These are phyloP conservation scores for Celoporthe dispersa DNA, from an alignment of 2,329 filamentous ascomycete genomes.

Conservation along the genomic window DNA sequence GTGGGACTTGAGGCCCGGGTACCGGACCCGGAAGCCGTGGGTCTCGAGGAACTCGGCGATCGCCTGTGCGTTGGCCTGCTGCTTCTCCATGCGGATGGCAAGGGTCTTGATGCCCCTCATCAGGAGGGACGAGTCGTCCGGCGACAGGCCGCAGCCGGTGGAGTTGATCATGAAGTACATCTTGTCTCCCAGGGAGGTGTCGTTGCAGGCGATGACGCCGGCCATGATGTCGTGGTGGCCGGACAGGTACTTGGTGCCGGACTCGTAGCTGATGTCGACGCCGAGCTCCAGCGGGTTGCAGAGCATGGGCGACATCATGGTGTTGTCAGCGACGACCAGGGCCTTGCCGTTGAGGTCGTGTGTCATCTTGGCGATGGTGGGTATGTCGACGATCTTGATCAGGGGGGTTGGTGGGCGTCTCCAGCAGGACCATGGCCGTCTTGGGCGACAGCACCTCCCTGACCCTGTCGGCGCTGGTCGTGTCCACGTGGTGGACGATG, in stretches of 20 bases:
- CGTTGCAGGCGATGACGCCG: slow-evolving; percentile 91
- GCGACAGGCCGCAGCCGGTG: slow-evolving; percentile 89
- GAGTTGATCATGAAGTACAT: slow-evolving; percentile 98
- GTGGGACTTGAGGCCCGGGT: slow-evolving; percentile 91
- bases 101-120: slow-evolving; percentile 96
- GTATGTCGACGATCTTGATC: slow-evolving; percentile 96
- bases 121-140: slow-evolving; percentile 94
- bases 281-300: slow-evolving; percentile 93
- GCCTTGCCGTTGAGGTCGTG: slow-evolving; percentile 80
- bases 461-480: slow-evolving; percentile 77
- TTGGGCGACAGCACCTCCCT: slow-evolving; percentile 71
- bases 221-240: slow-evolving; percentile 99
- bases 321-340: slow-evolving; percentile 94
- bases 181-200: slow-evolving; percentile 78
- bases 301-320: slow-evolving; percentile 96
- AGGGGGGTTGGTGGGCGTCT: slow-evolving; percentile 97
- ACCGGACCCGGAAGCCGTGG: slow-evolving; percentile 92
- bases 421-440: slow-evolving; percentile 93
- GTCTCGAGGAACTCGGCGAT: slow-evolving; percentile 92
- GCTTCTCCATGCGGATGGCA: slow-evolving; percentile 98
- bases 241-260: slow-evolving; percentile 95
- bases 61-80: slow-evolving; percentile 87
- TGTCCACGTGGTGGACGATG: slow-evolving; percentile 94
- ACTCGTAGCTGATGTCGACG: slow-evolving; percentile 96
- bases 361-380: slow-evolving; percentile 73